Evolutionary conservation across 1,284 basidiomycete species (phyloP).

Genomic region (Phlebopus sp.): DNA sequence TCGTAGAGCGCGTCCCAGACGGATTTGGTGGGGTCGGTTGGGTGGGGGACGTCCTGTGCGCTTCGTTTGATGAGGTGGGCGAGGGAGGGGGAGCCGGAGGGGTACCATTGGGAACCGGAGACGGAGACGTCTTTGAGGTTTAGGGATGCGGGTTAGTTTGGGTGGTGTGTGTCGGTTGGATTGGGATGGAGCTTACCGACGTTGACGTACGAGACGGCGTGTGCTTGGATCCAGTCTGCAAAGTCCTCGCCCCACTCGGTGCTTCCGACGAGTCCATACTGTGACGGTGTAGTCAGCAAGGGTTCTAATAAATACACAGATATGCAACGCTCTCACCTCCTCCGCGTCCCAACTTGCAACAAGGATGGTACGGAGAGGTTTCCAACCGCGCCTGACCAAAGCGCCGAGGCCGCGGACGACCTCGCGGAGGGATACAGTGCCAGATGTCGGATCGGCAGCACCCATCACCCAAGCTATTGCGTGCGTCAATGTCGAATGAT

Average conservation of each 20-base stretch:
- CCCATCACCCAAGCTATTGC: constrained; percentile 58
- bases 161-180: no score
- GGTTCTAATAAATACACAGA: neutral
- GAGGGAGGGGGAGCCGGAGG: constrained; percentile 70
- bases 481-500: constrained; percentile 24
- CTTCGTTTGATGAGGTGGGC: constrained; percentile 68
- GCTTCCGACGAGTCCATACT: constrained; percentile 84
- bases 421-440: constrained; percentile 85
- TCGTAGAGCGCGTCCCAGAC: constrained; percentile 69
- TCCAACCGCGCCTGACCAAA: constrained; percentile 79
- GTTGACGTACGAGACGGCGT: constrained; percentile 89
- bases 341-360: constrained; percentile 93
- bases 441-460: constrained; percentile 84
- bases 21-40: constrained; percentile 48
- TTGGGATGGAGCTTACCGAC: constrained; percentile 48
- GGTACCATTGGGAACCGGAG: constrained; percentile 60
- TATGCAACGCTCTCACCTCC: constrained; percentile 53
- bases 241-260: constrained; percentile 93
- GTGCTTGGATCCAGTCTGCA: constrained; percentile 69
- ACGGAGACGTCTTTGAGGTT: constrained; percentile 63
- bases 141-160: no score
- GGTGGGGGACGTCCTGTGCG: constrained; percentile 70
- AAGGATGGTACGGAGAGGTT: constrained; percentile 84
- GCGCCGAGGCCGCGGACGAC: constrained; percentile 79
- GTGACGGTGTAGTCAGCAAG: neutral